phyloP scores from a whole-genome alignment of 2,329 filamentous ascomycete genomes.

The Ascochyta fabae region DNA sequence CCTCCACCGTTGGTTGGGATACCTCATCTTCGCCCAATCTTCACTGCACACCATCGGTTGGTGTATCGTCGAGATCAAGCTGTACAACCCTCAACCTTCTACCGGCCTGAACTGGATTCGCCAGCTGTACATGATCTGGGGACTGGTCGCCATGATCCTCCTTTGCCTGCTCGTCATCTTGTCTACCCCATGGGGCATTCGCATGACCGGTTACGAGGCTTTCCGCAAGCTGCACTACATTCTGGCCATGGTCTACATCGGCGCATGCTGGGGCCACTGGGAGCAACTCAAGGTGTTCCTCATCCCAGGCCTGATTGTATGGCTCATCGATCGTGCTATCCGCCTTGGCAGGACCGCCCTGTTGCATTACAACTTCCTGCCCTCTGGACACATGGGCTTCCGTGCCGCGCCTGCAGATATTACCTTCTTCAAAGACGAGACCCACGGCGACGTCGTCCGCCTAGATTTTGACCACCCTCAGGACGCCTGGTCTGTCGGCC shows the following conservation, averaged over 20 bases:
- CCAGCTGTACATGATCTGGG: conserved; percentile 75
- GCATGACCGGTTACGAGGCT: conserved; percentile 75
- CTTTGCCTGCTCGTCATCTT: conserved; percentile 67
- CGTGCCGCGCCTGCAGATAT: conserved; percentile 35
- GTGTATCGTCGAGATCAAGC: conserved; percentile 68
- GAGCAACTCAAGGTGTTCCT: conserved; percentile 56
- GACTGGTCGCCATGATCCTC: conserved; percentile 70
- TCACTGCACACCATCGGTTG: conserved; percentile 74
- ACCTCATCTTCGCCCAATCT: conserved; percentile 73
- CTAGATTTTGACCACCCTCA: conserved; percentile 70
- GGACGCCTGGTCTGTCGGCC: conserved; percentile 67
- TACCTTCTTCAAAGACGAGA: conserved; percentile 45
- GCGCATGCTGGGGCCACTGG: conserved; percentile 80
- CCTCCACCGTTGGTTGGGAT: conserved; percentile 68
- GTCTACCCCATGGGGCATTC: conserved; percentile 66
- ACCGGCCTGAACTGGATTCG: conserved; percentile 64
- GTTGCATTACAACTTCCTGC: conserved; percentile 60
- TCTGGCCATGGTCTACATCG: conserved; percentile 75
- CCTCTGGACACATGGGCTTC: conserved; percentile 41
- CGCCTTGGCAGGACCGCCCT: conserved; percentile 65
- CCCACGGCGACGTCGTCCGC: conserved; percentile 62
- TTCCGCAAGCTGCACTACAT: conserved; percentile 78
- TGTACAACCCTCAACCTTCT: conserved; percentile 75
- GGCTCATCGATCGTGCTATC: conserved; percentile 68
- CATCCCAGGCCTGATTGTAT: conserved; percentile 64